Percentiles rank a stretch among this genome's conserved stretches.
Conservation (phyloP, 768 basidiomycete species). For the Strobilomyces dryophilus region DNA sequence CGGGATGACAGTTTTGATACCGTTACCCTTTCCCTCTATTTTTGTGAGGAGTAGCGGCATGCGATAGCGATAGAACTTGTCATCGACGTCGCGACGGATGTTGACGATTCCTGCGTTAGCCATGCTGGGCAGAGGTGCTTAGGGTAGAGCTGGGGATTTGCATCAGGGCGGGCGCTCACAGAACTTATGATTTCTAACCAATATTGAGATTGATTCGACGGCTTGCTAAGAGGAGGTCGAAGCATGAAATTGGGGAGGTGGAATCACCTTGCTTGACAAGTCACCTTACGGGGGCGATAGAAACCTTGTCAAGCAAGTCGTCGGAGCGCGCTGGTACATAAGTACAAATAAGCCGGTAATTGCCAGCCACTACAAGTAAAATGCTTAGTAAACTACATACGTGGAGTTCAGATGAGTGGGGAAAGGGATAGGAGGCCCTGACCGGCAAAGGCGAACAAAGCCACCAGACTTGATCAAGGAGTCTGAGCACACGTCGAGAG, state of each 20-base stretch:
- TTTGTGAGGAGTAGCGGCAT: constrained; percentile 96
- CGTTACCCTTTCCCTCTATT: constrained; percentile 99
- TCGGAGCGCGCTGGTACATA: too few species aligned
- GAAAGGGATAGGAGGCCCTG: too few species aligned
- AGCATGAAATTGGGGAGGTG: constrained; percentile 82
- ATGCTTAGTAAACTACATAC: too few species aligned
- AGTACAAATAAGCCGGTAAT: too few species aligned
- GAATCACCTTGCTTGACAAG: too few species aligned
- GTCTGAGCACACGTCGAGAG: too few species aligned
- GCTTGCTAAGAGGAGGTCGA: constrained; percentile 78
- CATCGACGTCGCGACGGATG: constrained; percentile 94
- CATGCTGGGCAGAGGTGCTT: constrained; percentile 68
- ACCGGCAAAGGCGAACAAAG: too few species aligned
- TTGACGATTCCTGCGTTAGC: constrained; percentile 79
- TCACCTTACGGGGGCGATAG: too few species aligned
- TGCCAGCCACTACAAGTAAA: too few species aligned
- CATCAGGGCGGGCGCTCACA: constrained; percentile 34
- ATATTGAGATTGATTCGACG: constrained; percentile 59
- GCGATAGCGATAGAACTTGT: constrained; percentile 95
- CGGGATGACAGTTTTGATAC: constrained; percentile 98
- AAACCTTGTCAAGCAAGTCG: too few species aligned
- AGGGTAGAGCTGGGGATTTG: constrained; percentile 55
- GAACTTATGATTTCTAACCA: constrained; percentile 49
- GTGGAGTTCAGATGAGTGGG: too few species aligned
- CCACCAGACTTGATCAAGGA: too few species aligned